Base-by-base conservation (phyloP, 257 asterid species). In the Salvia rosmarinus region DNA sequence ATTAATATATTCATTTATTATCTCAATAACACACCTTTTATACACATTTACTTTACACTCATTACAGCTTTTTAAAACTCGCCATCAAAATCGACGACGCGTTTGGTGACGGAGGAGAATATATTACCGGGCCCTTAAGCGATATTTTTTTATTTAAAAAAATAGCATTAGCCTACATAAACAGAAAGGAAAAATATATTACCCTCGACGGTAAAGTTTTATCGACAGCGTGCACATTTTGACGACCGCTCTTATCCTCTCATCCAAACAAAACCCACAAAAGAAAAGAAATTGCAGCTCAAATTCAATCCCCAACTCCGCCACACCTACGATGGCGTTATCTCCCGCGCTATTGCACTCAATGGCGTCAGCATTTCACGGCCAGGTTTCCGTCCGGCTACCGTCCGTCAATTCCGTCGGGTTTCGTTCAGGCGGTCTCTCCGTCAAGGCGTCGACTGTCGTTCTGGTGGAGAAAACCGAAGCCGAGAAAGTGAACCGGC, bases 391-490 rank as follows among this genome's bases (percentile, higher is more conserved):
- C 50, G 80, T 85, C 6, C 79, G 77, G 3, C 52, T 88, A 0
- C 85, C 96, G 32, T 61, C 76, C 71, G 73, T 39, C 2, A 81
- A 73, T 55, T 30, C 72, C 46, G 20, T 72, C 68, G 69, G 70
- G 46, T 17, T 12, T 64, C 78, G 85, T 17, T 20, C 71, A 73
- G 72, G 80, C 59, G 82, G 82, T 10, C 75, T 89, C n/a, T 75
- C 87, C 51, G 96, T 88, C 42, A 91, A 76, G 65, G 91, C 74
- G 67, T 73, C 92, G 50, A 46, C 86, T 21, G 82, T 83, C 47
- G 91, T 86, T 7, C 82, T 88, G 64, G 96, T 95, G 69, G 99
- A 95, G 55, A 95, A 91, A 78, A 72, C 87, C 71, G 98, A 95
- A 6, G 79, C 95, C 44, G 94, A 88, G 81, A 85, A 82, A 23